Percentiles rank a stretch among this genome's conserved stretches.
Conservation (phyloP, 179 eudicot genomes). For the Vitellaria paradoxa region DNA sequence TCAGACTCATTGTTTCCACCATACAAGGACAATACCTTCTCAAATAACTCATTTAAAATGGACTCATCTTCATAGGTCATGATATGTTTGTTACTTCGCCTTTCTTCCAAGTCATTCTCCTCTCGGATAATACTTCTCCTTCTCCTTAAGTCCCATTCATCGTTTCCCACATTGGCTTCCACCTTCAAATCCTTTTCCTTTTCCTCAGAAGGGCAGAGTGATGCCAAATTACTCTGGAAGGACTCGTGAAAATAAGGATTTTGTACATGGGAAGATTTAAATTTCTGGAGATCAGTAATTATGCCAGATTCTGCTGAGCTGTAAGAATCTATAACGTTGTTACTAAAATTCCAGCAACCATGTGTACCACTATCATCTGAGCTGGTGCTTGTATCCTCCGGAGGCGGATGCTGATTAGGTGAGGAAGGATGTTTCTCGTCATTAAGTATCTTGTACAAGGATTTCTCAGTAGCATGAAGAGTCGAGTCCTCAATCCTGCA, state of each 20-base stretch:
- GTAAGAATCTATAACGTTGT: conserved; percentile 16
- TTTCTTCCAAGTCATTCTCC: conserved; percentile 32
- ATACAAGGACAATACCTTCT: conserved; percentile 23
- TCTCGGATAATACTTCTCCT: conserved; percentile 32
- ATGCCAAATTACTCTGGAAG: too few relatives aligned
- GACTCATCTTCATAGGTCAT: conserved; percentile 39
- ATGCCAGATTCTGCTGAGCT: conserved; percentile 13
- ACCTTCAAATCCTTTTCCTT: neutral
- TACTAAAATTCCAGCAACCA: conserved; percentile 4
- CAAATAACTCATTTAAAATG: conserved; percentile 44
- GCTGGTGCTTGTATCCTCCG: conserved; percentile 7
- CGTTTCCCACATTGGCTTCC: neutral
- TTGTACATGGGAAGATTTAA: neutral
- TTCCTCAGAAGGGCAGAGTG: neutral
- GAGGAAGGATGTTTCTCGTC: neutral
- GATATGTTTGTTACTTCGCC: conserved; percentile 40
- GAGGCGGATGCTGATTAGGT: neutral
- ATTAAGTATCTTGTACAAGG: conserved; percentile 12
- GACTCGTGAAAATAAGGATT: too few relatives aligned
- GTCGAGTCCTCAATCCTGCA: conserved; percentile 5
- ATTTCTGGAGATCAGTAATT: neutral
- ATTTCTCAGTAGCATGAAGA: conserved; percentile 19
- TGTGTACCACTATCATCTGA: conserved; percentile 27
- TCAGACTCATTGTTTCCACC: conserved; percentile 16
- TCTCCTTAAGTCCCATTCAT: conserved; percentile 14